These are phyloP conservation scores for Macrophomina phaseolina DNA, from an alignment of 2,329 filamentous ascomycete species.

Conservation along the genomic window DNA sequence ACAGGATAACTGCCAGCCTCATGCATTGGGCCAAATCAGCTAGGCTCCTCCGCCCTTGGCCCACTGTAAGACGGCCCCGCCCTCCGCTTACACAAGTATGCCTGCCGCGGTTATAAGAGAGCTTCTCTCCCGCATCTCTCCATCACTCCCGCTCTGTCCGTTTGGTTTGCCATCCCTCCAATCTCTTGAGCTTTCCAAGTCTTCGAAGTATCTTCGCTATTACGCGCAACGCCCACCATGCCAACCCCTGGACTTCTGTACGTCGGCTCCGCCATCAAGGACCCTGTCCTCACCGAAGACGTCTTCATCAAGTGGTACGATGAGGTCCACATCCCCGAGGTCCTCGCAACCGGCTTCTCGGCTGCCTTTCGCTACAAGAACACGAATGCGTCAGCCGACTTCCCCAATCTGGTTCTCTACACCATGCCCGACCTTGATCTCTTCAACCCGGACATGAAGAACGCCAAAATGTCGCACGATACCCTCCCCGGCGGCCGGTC, in stretches of 20 bases:
- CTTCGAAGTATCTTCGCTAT: not conserved
- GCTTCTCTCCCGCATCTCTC: not conserved
- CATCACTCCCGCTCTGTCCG: not conserved
- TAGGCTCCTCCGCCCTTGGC: not conserved
- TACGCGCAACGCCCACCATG: not conserved
- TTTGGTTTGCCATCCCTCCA: not conserved
- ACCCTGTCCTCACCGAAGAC: slow-evolving; percentile 25
- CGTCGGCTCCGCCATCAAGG: slow-evolving; percentile 19
- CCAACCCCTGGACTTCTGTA: slow-evolving; percentile 23
- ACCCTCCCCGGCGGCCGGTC: not conserved
- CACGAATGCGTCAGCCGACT: not conserved
- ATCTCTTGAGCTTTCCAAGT: not conserved
- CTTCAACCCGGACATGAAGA: not conserved
- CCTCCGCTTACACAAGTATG: not conserved
- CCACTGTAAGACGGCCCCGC: slow-evolving; percentile 10
- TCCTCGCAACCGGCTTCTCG: slow-evolving; percentile 22
- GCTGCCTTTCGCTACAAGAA: slow-evolving; percentile 28
- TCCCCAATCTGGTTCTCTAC: slow-evolving; percentile 10
- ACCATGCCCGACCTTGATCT: not conserved
- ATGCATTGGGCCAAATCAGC: not conserved
- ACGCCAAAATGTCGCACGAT: not conserved
- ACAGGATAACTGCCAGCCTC: too few relatives aligned
- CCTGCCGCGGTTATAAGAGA: not conserved
- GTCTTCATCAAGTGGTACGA: slow-evolving; percentile 30
- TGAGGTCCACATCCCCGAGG: slow-evolving; percentile 17